Conservation (phyloP, 1,139 yeast species). For the Schizosaccharomyces versatilis region DNA sequence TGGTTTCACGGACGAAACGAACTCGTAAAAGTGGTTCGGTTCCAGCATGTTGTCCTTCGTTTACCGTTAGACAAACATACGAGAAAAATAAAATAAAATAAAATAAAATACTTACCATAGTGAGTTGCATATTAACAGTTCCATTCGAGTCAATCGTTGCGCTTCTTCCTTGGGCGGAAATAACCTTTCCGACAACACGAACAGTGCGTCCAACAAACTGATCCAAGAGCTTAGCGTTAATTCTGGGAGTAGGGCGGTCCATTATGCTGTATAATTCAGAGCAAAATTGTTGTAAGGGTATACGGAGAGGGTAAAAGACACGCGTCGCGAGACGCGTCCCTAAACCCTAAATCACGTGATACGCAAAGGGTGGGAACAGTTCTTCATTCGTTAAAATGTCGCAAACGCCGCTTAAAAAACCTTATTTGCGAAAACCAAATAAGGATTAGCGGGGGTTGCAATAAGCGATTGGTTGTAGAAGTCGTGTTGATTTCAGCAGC, state of each 20-base stretch:
- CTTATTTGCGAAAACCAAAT: too few species aligned
- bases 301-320: too few species aligned
- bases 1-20: not conserved
- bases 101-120: not conserved
- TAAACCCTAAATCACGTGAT: too few species aligned
- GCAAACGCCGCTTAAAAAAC: too few species aligned
- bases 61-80: not conserved
- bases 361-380: too few species aligned
- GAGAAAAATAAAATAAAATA: too few species aligned
- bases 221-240: not conserved
- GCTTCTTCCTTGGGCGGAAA: not conserved
- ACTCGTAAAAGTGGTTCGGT: not conserved
- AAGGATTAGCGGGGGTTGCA: too few species aligned
- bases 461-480: too few species aligned
- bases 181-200: not conserved
- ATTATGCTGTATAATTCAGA: not conserved
- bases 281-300: too few species aligned
- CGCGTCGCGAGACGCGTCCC: too few species aligned
- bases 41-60: not conserved
- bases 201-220: not conserved
- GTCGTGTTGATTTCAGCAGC: too few species aligned
- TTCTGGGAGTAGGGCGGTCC: slow-evolving; percentile 2
- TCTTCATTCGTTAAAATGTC: too few species aligned
- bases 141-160: not conserved
- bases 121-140: not conserved